Evolutionary conservation across 2,329 filamentous ascomycete species (phyloP).

Genomic region (Pseudopyrenochaeta lycopersici): DNA sequence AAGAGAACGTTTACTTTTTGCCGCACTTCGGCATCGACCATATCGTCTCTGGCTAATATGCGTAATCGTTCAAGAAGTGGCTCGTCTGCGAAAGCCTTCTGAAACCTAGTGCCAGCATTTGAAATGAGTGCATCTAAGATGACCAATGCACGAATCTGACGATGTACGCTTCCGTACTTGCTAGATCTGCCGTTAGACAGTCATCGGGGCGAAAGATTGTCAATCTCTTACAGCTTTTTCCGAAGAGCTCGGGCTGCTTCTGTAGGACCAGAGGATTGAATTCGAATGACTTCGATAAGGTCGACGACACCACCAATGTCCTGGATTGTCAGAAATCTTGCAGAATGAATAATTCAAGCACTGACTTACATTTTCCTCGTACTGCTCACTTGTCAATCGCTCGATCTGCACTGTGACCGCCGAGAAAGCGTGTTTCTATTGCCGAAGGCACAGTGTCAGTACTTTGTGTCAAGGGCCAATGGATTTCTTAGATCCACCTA

Average conservation of each 20-base stretch:
- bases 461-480: slow-evolving; percentile 35
- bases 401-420: slow-evolving; percentile 94
- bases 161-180: slow-evolving; percentile 95
- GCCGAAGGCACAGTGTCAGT: slow-evolving; percentile 34
- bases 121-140: slow-evolving; percentile 94
- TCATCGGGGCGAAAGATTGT: background rate
- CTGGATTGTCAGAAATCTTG: slow-evolving; percentile 13
- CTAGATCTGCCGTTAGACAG: slow-evolving; percentile 49
- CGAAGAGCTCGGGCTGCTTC: slow-evolving; percentile 92
- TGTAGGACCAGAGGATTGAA: slow-evolving; percentile 84
- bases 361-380: slow-evolving; percentile 73
- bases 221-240: slow-evolving; percentile 81
- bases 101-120: slow-evolving; percentile 88
- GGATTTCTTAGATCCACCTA: no score
- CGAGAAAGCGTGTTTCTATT: slow-evolving; percentile 78
- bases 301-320: slow-evolving; percentile 89
- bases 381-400: slow-evolving; percentile 86
- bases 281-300: slow-evolving; percentile 89
- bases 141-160: slow-evolving; percentile 86
- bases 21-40: slow-evolving; percentile 86
- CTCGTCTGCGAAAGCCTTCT: slow-evolving; percentile 88
- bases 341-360: no score
- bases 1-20: slow-evolving; percentile 90
- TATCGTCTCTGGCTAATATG: slow-evolving; percentile 83
- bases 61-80: slow-evolving; percentile 89